phyloP scores from a whole-genome alignment of 2,329 filamentous ascomycete species.

The Alternaria sp. region DNA sequence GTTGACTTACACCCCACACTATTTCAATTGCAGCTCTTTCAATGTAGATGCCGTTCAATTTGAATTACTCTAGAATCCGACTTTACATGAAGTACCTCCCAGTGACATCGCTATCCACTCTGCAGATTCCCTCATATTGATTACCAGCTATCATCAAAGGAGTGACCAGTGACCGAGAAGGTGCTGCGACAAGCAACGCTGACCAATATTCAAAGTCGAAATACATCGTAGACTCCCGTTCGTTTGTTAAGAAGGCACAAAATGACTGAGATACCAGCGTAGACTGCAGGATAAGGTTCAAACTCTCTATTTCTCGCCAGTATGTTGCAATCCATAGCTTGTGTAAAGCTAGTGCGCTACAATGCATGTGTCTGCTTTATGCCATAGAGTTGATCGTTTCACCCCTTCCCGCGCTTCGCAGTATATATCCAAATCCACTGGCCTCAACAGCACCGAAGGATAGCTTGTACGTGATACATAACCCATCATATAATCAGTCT shows the following conservation, averaged over 20 bases:
- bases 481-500: background rate
- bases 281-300: background rate
- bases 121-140: background rate
- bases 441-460: background rate
- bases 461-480: background rate
- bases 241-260: background rate
- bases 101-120: background rate
- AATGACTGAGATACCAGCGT: background rate
- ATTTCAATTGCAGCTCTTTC: background rate
- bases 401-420: background rate
- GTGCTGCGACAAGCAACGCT: too few species aligned
- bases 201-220: background rate
- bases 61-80: background rate
- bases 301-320: background rate
- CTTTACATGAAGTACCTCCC: accelerated
- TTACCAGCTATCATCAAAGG: background rate
- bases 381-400: accelerated
- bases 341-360: background rate
- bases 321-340: background rate
- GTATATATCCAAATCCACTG: background rate
- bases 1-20: background rate
- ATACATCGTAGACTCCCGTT: background rate
- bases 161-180: background rate
- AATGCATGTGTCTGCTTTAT: background rate
- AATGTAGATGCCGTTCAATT: background rate